These are phyloP conservation scores for Leishmania tarentolae DNA, from an alignment of 208 protist species.

Conservation along the genomic window DNA sequence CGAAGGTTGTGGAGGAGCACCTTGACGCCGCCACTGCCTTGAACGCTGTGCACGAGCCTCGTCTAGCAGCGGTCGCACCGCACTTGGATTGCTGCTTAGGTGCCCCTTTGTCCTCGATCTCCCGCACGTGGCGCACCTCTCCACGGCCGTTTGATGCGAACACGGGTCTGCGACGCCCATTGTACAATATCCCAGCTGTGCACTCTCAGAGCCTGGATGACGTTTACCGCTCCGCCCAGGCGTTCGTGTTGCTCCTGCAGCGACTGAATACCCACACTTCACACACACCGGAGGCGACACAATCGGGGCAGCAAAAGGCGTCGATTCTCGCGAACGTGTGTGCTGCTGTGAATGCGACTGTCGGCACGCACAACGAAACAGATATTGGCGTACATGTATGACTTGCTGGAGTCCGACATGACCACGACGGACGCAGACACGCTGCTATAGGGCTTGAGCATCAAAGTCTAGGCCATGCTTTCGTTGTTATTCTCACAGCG, in stretches of 20 bases:
- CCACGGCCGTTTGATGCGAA: slow-evolving; percentile 10
- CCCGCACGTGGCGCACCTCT: slow-evolving; percentile 5
- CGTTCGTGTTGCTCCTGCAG: slow-evolving; percentile 30
- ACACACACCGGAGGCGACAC: neutral
- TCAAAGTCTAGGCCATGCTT: neutral
- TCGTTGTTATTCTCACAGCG: neutral
- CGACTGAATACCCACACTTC: neutral
- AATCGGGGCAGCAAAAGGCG: neutral
- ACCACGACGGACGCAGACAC: slow-evolving; percentile 36
- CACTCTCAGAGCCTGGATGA: slow-evolving; percentile 31
- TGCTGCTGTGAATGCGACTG: slow-evolving; percentile 7
- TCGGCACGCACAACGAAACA: slow-evolving; percentile 34
- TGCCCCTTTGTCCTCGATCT: slow-evolving; percentile 4
- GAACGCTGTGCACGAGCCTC: slow-evolving; percentile 20
- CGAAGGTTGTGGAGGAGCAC: neutral
- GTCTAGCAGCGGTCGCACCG: neutral
- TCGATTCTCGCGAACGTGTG: neutral
- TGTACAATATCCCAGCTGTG: slow-evolving; percentile 30
- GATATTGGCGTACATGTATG: slow-evolving; percentile 39
- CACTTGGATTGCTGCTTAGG: neutral
- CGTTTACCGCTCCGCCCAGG: slow-evolving; percentile 27
- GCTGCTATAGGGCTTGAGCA: slow-evolving; percentile 11
- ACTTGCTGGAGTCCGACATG: slow-evolving; percentile 46
- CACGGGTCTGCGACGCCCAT: slow-evolving; percentile 31
- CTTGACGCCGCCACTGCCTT: neutral